phyloP scores from a whole-genome alignment of 768 basidiomycete species.

The Trametes cingulata region DNA sequence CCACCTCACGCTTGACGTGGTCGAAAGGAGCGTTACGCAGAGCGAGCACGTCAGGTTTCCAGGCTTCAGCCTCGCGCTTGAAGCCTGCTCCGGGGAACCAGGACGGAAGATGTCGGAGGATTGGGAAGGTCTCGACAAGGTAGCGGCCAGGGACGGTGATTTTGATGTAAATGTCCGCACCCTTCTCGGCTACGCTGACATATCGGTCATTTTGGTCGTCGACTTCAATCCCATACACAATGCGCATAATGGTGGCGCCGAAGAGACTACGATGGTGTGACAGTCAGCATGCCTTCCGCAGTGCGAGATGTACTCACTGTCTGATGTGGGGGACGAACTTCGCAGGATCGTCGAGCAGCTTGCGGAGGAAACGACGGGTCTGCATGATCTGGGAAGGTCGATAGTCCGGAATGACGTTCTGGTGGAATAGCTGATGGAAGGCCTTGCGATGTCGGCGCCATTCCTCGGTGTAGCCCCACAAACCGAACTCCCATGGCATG shows the following conservation, averaged over 20 bases:
- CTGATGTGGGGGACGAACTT: constrained; percentile 8
- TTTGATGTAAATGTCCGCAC: constrained; percentile 30
- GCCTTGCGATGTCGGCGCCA: constrained; percentile 18
- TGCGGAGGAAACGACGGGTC: not conserved
- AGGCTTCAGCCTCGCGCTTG: constrained; percentile 7
- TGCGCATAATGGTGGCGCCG: constrained; percentile 22
- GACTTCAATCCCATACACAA: constrained; percentile 34
- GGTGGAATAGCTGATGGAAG: constrained; percentile 14
- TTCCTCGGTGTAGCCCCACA: constrained; percentile 1
- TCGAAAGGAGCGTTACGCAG: not conserved
- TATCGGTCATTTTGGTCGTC: constrained; percentile 29
- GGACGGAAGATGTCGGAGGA: constrained; percentile 16
- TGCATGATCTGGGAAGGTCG: constrained; percentile 5
- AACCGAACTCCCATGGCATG: not conserved
- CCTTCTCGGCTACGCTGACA: constrained; percentile 27
- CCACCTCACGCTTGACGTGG: constrained; percentile 1
- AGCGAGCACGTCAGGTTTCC: not conserved
- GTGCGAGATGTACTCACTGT: not conserved
- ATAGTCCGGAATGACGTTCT: constrained; percentile 7
- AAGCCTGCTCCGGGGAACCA: constrained; percentile 24
- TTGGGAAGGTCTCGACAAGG: constrained; percentile 35
- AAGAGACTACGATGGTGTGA: not conserved
- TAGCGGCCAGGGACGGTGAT: constrained; percentile 27
- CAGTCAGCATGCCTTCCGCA: not conserved
- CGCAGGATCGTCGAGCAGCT: constrained; percentile 8